phyloP scores from a whole-genome alignment of 73 alveolate genomes.

The Tetrahymena malaccensis region DNA sequence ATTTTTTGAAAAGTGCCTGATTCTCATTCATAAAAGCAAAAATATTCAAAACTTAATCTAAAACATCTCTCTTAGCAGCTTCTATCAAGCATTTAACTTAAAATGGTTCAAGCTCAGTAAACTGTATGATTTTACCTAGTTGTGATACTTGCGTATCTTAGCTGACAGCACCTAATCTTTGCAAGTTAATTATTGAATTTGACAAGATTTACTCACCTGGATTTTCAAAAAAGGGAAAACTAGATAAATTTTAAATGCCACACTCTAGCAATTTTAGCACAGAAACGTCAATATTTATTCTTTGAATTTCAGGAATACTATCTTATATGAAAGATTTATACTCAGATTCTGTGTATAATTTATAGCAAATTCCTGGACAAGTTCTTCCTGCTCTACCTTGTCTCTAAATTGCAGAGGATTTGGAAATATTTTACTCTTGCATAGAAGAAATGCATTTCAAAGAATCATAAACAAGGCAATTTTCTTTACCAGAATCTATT shows the following conservation, averaged over 20 bases:
- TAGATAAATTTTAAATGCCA: not conserved
- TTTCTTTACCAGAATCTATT: constrained; percentile 83
- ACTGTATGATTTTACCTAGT: not conserved
- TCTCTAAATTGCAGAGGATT: constrained; percentile 59
- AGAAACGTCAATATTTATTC: not conserved
- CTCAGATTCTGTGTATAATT: constrained; percentile 44
- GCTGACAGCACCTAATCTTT: not conserved
- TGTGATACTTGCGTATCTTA: not conserved
- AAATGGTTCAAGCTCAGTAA: not conserved
- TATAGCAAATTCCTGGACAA: constrained; percentile 63
- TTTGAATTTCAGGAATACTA: not conserved
- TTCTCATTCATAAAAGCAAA: not conserved
- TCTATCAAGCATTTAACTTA: not conserved
- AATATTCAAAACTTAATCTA: not conserved
- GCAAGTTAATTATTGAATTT: not conserved
- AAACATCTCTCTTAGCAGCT: not conserved
- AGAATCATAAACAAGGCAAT: constrained; percentile 66
- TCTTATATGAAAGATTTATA: not conserved
- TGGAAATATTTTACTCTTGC: constrained; percentile 61
- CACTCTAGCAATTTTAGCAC: not conserved
- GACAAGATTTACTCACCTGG: not conserved
- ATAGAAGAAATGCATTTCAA: constrained; percentile 81
- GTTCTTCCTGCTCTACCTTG: constrained; percentile 82
- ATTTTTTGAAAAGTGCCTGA: not conserved
- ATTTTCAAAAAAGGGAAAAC: not conserved